Evolutionary conservation across 306 rosid genomes (phyloP).

Genomic region (Betula pendula): DNA sequence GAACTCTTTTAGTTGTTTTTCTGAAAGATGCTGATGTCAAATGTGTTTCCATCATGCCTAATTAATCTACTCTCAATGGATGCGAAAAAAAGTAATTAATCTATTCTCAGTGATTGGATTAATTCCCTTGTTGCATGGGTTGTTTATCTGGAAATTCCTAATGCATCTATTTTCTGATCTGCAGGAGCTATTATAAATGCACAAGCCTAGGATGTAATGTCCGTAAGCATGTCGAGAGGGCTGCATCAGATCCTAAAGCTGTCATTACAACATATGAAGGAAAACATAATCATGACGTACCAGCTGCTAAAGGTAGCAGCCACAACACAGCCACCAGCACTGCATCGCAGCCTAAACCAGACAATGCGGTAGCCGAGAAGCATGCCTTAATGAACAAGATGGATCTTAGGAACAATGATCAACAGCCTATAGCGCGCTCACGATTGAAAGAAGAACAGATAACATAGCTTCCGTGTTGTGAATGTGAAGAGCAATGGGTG

Average conservation of each 20-base stretch:
- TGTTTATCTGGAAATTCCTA: conserved; percentile 11
- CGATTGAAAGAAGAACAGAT: conserved; percentile 73
- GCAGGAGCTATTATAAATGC: conserved; percentile 93
- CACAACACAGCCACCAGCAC: conserved; percentile 54
- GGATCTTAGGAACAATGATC: conserved; percentile 40
- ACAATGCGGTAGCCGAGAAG: conserved; percentile 35
- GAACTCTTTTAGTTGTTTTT: not conserved
- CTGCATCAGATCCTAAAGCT: conserved; percentile 80
- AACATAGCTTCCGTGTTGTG: conserved; percentile 35
- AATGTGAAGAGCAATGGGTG: conserved; percentile 13
- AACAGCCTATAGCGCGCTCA: conserved; percentile 52
- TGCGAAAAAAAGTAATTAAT: not conserved
- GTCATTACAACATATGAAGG: conserved; percentile 93
- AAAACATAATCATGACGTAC: conserved; percentile 86
- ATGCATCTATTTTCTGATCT: conserved; percentile 16
- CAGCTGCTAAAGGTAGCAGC: conserved; percentile 69
- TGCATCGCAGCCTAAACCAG: conserved; percentile 43
- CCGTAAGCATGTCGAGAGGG: conserved; percentile 88
- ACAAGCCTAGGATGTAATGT: conserved; percentile 78
- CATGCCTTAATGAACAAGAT: conserved; percentile 26
- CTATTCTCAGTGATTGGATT: not conserved
- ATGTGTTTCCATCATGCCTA: not conserved
- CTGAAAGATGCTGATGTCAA: not conserved
- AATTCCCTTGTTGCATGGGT: not conserved
- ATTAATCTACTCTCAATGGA: not conserved